Percentiles rank a stretch among this genome's conserved stretches.
Evolutionary conservation across 441 rosid genomes (phyloP).

Genomic region (Oxalis stricta): DNA sequence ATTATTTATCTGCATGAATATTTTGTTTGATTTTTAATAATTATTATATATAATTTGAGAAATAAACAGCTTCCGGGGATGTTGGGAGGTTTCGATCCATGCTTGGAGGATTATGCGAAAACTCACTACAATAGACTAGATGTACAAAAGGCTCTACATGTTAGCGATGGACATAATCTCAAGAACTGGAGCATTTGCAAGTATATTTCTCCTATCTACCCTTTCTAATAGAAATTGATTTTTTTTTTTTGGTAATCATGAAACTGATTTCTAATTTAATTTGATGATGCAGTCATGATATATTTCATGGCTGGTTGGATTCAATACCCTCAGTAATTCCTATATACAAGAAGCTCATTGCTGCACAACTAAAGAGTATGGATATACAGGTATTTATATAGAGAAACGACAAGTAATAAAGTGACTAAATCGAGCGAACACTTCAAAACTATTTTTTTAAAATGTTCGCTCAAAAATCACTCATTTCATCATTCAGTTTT

Average conservation of each 20-base stretch:
- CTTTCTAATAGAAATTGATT: too few species aligned
- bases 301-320: constrained; percentile 35
- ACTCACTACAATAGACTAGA: constrained; percentile 61
- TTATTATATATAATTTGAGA: too few species aligned
- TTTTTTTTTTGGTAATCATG: not conserved
- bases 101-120: constrained; percentile 55
- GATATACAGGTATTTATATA: constrained; percentile 92
- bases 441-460: too few species aligned
- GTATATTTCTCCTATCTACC: constrained; percentile 16
- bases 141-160: constrained; percentile 79
- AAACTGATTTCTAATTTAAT: not conserved
- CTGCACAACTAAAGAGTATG: constrained; percentile 54
- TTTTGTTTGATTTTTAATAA: too few species aligned
- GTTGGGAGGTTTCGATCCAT: constrained; percentile 73
- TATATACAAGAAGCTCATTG: constrained; percentile 55
- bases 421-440: too few species aligned
- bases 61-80: constrained; percentile 67
- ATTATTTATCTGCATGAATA: too few species aligned
- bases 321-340: constrained; percentile 49
- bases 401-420: too few species aligned
- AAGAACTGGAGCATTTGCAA: constrained; percentile 85
- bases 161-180: constrained; percentile 34
- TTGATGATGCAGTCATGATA: constrained; percentile 19
- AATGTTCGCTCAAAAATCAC: too few species aligned
- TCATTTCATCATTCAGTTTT: too few species aligned